A percentile compares a stretch with the other conserved stretches of the same genome.
These are phyloP conservation scores for Daphne laureola DNA, from an alignment of 441 rosid genomes.

Conservation along the genomic window DNA sequence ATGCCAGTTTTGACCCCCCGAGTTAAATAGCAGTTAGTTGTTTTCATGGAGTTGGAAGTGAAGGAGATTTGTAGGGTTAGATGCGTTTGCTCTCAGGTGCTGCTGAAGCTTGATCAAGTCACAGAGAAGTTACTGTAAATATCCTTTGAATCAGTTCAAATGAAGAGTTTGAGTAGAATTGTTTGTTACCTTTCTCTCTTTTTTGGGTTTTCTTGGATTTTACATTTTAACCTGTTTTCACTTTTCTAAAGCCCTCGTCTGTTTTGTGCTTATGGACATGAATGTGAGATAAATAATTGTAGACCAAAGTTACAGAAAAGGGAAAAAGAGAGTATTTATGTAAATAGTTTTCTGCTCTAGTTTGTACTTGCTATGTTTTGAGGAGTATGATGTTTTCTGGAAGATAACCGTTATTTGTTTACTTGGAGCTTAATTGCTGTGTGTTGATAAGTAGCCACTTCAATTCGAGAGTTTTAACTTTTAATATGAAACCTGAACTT, in stretches of 20 bases:
- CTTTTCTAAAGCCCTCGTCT: background rate
- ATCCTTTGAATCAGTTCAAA: slow-evolving; percentile 28
- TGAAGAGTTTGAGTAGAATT: slow-evolving; percentile 25
- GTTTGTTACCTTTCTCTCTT: slow-evolving; percentile 19
- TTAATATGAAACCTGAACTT: no score
- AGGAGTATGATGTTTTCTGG: no score
- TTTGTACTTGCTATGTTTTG: slow-evolving; percentile 4
- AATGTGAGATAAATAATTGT: slow-evolving; percentile 55
- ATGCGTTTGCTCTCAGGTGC: slow-evolving; percentile 19
- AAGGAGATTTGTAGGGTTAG: slow-evolving; percentile 20
- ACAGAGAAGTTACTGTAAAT: slow-evolving; percentile 38
- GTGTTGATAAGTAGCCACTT: no score
- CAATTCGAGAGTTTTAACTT: no score
- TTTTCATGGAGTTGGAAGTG: slow-evolving; percentile 25
- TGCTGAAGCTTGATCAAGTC: slow-evolving; percentile 19
- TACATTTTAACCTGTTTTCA: slow-evolving; percentile 5
- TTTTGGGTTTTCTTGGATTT: background rate
- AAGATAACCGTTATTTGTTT: no score
- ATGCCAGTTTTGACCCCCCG: slow-evolving; percentile 78
- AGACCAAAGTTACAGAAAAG: slow-evolving; percentile 13
- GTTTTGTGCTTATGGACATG: slow-evolving; percentile 20
- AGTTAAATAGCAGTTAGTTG: slow-evolving; percentile 15
- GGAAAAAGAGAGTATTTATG: slow-evolving; percentile 19
- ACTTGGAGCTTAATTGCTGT: no score
- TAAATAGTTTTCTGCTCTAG: slow-evolving; percentile 16